Evolutionary conservation across 257 asterid genomes (phyloP).

Genomic region (Solanum corneliomulleri): DNA sequence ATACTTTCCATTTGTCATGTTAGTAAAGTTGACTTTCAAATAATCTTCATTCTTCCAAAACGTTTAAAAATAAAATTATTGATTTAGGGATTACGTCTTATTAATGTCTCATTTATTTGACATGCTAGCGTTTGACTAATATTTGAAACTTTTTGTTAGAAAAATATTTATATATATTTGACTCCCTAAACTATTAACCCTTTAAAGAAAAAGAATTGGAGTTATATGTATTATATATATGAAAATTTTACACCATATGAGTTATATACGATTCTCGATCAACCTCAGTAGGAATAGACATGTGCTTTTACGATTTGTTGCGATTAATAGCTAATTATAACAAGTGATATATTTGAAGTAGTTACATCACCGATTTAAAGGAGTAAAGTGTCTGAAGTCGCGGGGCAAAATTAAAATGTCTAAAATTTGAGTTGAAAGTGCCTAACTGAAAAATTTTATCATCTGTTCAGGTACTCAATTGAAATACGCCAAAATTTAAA

Average conservation of each 20-base stretch:
- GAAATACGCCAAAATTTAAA: not conserved
- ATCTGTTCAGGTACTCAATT: not conserved
- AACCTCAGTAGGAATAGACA: not conserved
- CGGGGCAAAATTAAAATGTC: not conserved
- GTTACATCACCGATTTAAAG: not conserved
- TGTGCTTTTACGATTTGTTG: not conserved
- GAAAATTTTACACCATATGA: not conserved
- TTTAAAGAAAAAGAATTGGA: not conserved
- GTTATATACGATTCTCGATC: not conserved
- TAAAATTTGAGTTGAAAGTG: not conserved
- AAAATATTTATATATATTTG: not conserved
- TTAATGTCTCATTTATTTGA: not conserved
- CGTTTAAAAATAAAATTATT: not conserved
- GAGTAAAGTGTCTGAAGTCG: not conserved
- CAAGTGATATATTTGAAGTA: not conserved
- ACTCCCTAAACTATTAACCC: not conserved
- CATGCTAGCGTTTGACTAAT: not conserved
- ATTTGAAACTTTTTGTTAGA: not conserved
- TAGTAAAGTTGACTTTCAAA: not conserved
- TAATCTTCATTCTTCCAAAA: not conserved
- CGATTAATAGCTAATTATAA: not conserved
- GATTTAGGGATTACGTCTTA: not conserved
- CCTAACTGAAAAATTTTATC: not conserved
- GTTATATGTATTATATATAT: not conserved
- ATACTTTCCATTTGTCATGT: not conserved